Conservation (phyloP, 139 green algal species). For the Marvania coccoides region DNA sequence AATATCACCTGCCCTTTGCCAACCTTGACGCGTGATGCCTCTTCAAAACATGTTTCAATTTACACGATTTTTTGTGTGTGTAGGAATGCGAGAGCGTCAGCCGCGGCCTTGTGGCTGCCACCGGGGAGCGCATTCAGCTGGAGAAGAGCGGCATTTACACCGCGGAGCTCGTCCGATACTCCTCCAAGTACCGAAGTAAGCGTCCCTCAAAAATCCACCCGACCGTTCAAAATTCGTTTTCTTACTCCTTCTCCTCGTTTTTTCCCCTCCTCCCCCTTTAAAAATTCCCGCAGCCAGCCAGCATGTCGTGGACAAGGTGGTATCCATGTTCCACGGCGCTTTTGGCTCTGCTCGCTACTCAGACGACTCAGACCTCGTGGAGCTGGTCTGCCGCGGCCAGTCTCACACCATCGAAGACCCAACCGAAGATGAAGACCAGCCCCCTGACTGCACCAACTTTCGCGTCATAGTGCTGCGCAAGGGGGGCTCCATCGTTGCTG, state of each 20-base stretch:
- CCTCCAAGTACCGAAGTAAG: neutral
- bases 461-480: constrained; percentile 44
- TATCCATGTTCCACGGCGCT: constrained; percentile 37
- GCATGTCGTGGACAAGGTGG: constrained; percentile 18
- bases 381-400: constrained; percentile 50
- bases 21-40: too few species aligned
- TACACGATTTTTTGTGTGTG: neutral
- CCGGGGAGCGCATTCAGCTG: neutral
- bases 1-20: too few species aligned
- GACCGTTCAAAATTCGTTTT: neutral
- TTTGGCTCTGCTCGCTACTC: constrained; percentile 54
- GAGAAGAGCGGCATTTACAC: neutral
- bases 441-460: constrained; percentile 21
- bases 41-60: neutral
- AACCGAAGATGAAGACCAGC: constrained; percentile 2
- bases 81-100: constrained; percentile 11
- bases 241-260: neutral
- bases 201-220: neutral
- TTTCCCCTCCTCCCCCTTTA: too few species aligned
- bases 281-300: constrained; percentile 36
- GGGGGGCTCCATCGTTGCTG: constrained; percentile 39
- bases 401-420: constrained; percentile 25
- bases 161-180: neutral
- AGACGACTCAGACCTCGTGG: constrained; percentile 53
- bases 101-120: constrained; percentile 2